phyloP scores from a whole-genome alignment of 106 monocot species.

The Phalaenopsis equestris region DNA sequence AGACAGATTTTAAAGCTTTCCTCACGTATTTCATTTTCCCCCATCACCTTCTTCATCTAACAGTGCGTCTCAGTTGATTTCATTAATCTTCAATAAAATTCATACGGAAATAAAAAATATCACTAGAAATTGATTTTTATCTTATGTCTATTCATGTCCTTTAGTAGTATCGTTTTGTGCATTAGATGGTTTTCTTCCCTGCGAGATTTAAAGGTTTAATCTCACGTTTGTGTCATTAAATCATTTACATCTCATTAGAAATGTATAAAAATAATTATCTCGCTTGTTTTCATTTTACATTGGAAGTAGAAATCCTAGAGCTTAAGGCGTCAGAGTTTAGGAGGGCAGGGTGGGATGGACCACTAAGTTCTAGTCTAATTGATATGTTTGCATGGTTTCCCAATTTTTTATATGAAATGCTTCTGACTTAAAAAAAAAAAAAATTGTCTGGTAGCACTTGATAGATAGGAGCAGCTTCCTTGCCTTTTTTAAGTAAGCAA shows the following conservation, averaged over 20 bases:
- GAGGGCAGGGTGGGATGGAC: neutral
- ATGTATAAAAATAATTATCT: neutral
- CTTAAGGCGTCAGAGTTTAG: neutral
- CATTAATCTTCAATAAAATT: too few relatives aligned
- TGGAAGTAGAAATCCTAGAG: neutral
- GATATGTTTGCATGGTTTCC: neutral
- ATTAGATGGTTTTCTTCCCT: too few relatives aligned
- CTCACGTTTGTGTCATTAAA: too few relatives aligned
- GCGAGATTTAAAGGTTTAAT: too few relatives aligned
- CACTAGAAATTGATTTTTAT: too few relatives aligned
- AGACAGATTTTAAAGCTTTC: neutral
- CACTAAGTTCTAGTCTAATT: neutral
- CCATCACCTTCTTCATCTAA: slow-evolving; percentile 11
- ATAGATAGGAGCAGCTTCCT: neutral
- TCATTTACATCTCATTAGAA: neutral
- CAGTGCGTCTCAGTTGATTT: slow-evolving; percentile 60
- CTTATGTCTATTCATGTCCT: too few relatives aligned
- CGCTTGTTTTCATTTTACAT: neutral
- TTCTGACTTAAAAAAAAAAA: neutral
- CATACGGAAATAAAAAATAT: too few relatives aligned
- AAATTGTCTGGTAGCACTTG: neutral
- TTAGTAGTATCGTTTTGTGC: too few relatives aligned
- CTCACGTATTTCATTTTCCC: neutral
- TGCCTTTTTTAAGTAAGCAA: neutral
- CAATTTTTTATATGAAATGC: neutral